Base-by-base conservation (phyloP, 257 asterid genomes). In the Plectranthus barbatus region DNA sequence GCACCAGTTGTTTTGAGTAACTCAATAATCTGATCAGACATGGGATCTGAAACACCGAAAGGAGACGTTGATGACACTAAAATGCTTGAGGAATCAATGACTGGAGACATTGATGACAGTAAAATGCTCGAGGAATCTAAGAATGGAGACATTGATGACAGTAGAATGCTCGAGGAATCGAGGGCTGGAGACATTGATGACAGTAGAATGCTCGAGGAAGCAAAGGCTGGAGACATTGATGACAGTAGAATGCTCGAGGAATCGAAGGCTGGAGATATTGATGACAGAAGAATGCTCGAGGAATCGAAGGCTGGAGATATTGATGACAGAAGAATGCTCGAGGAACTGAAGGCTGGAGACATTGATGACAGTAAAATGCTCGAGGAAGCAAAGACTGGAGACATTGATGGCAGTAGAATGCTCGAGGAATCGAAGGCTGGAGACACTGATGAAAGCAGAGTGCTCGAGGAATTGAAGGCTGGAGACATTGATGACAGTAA, bases 1-100 rank as follows among this genome's bases (percentile, higher is more conserved):
- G 21, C 50, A 64, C 45, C 66, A 20, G 33, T 23, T 44, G 4
- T 31, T 29, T 26, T 26, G 48, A 40, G 56, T 18, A 17, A 62
- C 60, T 48, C 42, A 50, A 34, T 40, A 39, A 12, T 39, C 42
- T 29, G 26, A 53, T 66, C 62, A 71, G 57, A 26, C 45, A 80
- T 84, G 88, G 85, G 78, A 66, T 60, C 81, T 18, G 77, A 77
- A 46, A 62, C 64, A 21, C 75, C 4, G 15, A 60, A 47, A 41
- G 74, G 55, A 73, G 72, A 26, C 31, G 5, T 48, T 4, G 77
- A 62, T 4, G 79, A 69, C 24, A 15, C 26, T 11, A 49, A 72
- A 10, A 54, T 40, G 13, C 5, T 41, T 11, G 61, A 6, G 4
- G 77, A 72, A 48, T 70, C 20, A 51, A 67, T 36, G 10, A 47